These are phyloP conservation scores for Camellia lanceoleosa DNA, from an alignment of 148 eudicot genomes.

Conservation along the genomic window DNA sequence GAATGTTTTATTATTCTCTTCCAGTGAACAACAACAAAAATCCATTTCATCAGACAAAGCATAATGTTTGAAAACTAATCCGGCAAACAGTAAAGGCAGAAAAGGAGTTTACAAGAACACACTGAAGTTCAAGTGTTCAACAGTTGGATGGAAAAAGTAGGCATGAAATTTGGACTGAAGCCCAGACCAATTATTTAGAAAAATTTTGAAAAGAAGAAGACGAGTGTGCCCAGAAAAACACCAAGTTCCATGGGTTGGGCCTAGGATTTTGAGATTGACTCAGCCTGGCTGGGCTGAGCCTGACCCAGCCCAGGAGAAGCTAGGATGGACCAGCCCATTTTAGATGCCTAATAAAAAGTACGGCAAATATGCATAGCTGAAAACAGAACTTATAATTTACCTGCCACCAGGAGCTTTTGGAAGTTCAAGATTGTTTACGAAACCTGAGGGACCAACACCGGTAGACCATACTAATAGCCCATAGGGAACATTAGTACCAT, in stretches of 20 bases:
- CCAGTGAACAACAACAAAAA: constrained; percentile 8
- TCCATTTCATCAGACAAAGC: background rate
- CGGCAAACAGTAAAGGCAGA: background rate
- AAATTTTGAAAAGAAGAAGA: too few species aligned
- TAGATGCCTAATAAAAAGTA: background rate
- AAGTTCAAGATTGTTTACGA: constrained; percentile 58
- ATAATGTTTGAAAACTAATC: background rate
- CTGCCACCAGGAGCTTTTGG: constrained; percentile 93
- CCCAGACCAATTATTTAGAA: too few species aligned
- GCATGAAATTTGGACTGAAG: too few species aligned
- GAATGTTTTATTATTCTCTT: background rate
- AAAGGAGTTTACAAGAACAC: background rate
- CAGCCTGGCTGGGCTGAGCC: too few species aligned
- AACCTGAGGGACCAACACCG: constrained; percentile 90
- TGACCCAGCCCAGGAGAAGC: too few species aligned
- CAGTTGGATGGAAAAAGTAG: too few species aligned
- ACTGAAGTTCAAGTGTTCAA: too few species aligned
- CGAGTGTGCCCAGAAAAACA: too few species aligned
- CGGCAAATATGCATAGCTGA: constrained; percentile 5
- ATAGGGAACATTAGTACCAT: constrained; percentile 83
- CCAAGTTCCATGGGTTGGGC: too few species aligned
- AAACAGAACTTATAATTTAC: constrained; percentile 27
- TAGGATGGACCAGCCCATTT: too few species aligned
- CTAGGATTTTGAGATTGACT: too few species aligned
- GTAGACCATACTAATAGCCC: constrained; percentile 98